These are phyloP conservation scores for Prillingera fragicola DNA, from an alignment of 1,284 basidiomycete genomes.

Conservation along the genomic window DNA sequence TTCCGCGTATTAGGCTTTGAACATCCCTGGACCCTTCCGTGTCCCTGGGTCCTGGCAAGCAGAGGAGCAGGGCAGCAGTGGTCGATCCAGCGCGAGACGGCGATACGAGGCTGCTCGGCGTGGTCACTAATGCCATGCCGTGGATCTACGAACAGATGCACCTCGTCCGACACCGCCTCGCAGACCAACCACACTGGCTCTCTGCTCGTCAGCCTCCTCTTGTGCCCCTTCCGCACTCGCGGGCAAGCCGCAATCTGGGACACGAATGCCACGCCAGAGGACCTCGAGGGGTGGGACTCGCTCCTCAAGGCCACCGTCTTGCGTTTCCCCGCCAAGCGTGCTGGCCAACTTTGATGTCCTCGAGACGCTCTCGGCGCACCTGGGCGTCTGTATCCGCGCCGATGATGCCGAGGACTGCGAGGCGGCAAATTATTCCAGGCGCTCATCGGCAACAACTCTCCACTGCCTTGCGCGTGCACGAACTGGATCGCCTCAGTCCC, in stretches of 20 bases:
- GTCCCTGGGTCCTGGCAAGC: too few species aligned
- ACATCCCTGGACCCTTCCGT: too few species aligned
- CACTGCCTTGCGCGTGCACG: constrained; percentile 27
- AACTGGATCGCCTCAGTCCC: constrained; percentile 21
- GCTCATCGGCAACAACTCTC: constrained; percentile 28
- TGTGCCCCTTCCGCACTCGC: constrained; percentile 26
- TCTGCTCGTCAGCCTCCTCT: constrained; percentile 31
- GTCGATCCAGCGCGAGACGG: constrained; percentile 8
- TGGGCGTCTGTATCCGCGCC: constrained; percentile 21
- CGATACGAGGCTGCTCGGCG: constrained; percentile 27
- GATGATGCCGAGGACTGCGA: not conserved
- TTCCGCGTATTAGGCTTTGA: too few species aligned
- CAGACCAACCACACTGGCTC: constrained; percentile 32
- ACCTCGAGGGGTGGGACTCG: constrained; percentile 26
- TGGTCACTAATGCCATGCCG: constrained; percentile 32
- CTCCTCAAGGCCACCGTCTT: constrained; percentile 24
- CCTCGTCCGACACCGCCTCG: constrained; percentile 17
- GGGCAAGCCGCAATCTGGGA: constrained; percentile 29
- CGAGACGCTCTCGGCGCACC: constrained; percentile 30
- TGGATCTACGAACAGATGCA: constrained; percentile 28
- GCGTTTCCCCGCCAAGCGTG: constrained; percentile 27
- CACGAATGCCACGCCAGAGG: constrained; percentile 15
- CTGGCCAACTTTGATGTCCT: constrained; percentile 35
- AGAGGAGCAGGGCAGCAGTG: too few species aligned
- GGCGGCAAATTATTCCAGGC: constrained; percentile 10